phyloP scores from a whole-genome alignment of 2,329 filamentous ascomycete genomes.

The Fusarium sp. region DNA sequence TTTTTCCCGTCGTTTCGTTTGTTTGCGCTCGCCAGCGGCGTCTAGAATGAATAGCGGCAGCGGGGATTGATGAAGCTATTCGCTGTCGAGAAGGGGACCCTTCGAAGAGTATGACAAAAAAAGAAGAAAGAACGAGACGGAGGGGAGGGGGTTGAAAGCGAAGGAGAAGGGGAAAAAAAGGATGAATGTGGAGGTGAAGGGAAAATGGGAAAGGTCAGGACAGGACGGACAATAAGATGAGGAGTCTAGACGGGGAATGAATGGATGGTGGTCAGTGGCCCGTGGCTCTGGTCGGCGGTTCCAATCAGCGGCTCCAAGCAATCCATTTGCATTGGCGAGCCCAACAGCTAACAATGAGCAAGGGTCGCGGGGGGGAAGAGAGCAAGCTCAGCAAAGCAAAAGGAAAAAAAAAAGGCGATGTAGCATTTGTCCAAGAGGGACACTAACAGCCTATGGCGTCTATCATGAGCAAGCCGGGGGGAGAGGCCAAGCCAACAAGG shows the following conservation, averaged over 20 bases:
- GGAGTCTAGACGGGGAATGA: neutral
- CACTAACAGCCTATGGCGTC: neutral
- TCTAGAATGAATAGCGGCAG: slow-evolving; percentile 11
- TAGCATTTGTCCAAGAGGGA: neutral
- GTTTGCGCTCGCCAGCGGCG: slow-evolving; percentile 25
- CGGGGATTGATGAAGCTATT: neutral
- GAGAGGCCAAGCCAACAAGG: neutral
- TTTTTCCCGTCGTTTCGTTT: neutral
- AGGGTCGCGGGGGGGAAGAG: slow-evolving; percentile 1
- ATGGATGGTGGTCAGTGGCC: slow-evolving; percentile 10
- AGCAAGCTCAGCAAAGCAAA: neutral
- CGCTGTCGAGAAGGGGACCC: neutral
- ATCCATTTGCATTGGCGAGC: slow-evolving; percentile 5
- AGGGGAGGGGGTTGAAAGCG: neutral
- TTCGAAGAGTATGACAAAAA: neutral
- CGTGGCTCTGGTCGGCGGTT: neutral
- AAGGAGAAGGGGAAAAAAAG: neutral
- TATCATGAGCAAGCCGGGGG: neutral
- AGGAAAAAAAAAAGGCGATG: neutral
- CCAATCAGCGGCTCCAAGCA: slow-evolving; percentile 26
- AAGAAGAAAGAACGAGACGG: neutral
- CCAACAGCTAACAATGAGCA: slow-evolving; percentile 4
- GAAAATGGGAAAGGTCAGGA: neutral
- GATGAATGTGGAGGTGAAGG: neutral
- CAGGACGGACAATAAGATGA: slow-evolving; percentile 6